Evolutionary conservation across 2,329 filamentous ascomycete species (phyloP).

Genomic region (Raffaelea deltoideospora): DNA sequence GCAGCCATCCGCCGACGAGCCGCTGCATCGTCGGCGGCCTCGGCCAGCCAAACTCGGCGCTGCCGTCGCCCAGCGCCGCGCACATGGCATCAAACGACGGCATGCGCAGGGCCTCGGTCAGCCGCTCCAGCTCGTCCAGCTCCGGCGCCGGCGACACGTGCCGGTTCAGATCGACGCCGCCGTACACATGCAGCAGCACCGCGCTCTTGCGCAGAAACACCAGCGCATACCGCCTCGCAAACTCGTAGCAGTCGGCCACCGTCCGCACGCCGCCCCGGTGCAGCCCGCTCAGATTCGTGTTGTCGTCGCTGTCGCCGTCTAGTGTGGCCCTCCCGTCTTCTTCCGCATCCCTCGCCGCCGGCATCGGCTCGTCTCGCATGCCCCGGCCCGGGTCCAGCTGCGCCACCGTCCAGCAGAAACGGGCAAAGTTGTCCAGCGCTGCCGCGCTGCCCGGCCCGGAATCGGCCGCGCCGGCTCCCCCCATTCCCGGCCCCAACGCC

Average conservation of each 20-base stretch:
- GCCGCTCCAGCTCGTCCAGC: slow-evolving; percentile 64
- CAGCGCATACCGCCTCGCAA: slow-evolving; percentile 72
- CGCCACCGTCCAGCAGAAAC: slow-evolving; percentile 35
- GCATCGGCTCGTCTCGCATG: slow-evolving; percentile 16
- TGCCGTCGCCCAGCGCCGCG: slow-evolving; percentile 31
- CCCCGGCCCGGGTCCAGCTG: slow-evolving; percentile 18
- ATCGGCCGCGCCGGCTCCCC: not conserved
- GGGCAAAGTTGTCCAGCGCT: slow-evolving; percentile 37
- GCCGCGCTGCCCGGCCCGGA: slow-evolving; percentile 25
- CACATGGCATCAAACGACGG: slow-evolving; percentile 72
- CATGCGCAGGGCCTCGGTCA: slow-evolving; percentile 60
- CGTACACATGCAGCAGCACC: slow-evolving; percentile 74
- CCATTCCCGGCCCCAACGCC: not conserved
- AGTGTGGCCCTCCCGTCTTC: too few species aligned
- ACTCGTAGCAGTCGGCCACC: slow-evolving; percentile 38
- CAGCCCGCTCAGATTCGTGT: too few species aligned
- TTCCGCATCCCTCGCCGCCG: too few species aligned
- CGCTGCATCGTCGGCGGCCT: slow-evolving; percentile 17
- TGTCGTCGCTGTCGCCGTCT: too few species aligned
- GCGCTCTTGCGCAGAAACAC: slow-evolving; percentile 74
- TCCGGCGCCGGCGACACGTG: slow-evolving; percentile 48
- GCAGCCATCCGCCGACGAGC: slow-evolving; percentile 57
- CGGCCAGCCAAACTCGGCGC: slow-evolving; percentile 11
- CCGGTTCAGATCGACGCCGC: slow-evolving; percentile 74
- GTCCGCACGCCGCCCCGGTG: slow-evolving; percentile 38